Conservation (phyloP, 805 yeast species). For the Ascoidea tarda region DNA sequence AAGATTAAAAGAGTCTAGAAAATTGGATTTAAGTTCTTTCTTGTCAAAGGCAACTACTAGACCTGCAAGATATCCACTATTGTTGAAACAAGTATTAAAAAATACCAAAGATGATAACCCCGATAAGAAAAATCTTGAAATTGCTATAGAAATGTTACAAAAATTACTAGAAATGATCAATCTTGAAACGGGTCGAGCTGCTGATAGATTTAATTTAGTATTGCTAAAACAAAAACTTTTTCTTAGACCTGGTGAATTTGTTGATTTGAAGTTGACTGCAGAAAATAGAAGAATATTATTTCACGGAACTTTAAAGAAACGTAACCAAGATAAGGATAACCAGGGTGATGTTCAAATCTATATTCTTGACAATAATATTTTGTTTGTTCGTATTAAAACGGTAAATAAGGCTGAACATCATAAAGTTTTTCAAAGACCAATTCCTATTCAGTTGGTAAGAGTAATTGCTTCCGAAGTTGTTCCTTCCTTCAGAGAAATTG, state of each 20-base stretch:
- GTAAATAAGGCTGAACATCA: conserved; percentile 85
- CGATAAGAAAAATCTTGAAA: conserved; percentile 53
- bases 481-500: conserved; percentile 36
- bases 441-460: conserved; percentile 64
- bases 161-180: conserved; percentile 64
- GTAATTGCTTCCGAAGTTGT: conserved; percentile 68
- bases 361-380: conserved; percentile 73
- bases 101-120: conserved; percentile 65
- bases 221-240: conserved; percentile 75
- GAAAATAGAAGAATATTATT: conserved; percentile 70
- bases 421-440: conserved; percentile 82
- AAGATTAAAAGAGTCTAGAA: conserved; percentile 70
- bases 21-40: conserved; percentile 85
- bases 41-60: conserved; percentile 92
- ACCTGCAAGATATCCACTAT: conserved; percentile 85
- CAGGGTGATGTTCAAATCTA: conserved; percentile 78
- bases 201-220: conserved; percentile 82
- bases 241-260: conserved; percentile 70
- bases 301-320: conserved; percentile 62
- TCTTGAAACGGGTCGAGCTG: conserved; percentile 83
- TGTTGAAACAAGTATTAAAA: conserved; percentile 72
- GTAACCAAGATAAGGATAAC: conserved; percentile 58
- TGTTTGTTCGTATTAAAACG: conserved; percentile 74
- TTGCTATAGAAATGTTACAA: conserved; percentile 63
- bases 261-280: conserved; percentile 71